Evolutionary conservation across 2,329 filamentous ascomycete species (phyloP).

Genomic region (Monosporascus sp.): DNA sequence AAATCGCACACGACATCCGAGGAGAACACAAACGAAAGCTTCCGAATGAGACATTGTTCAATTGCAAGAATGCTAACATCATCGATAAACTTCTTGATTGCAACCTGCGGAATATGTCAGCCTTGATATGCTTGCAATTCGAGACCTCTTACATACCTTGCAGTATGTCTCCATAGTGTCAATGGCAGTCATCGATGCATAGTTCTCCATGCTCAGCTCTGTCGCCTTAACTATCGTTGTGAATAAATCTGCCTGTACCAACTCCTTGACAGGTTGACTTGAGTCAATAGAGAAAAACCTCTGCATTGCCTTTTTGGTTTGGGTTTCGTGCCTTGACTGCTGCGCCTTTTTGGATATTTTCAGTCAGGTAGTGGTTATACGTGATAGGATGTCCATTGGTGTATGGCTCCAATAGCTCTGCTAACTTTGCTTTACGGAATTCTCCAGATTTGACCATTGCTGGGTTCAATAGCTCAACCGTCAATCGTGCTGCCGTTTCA

Average conservation of each 20-base stretch:
- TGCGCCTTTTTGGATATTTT: slow-evolving; percentile 28
- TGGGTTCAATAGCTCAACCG: too few species aligned
- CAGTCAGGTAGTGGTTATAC: slow-evolving; percentile 33
- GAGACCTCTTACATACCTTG: slow-evolving; percentile 9
- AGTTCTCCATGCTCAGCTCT: slow-evolving; percentile 3
- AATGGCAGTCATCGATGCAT: not conserved
- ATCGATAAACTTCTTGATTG: slow-evolving; percentile 28
- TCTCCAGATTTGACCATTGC: too few species aligned
- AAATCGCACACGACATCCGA: slow-evolving; percentile 13
- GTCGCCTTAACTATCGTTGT: too few species aligned
- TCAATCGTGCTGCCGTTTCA: too few species aligned
- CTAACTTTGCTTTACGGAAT: slow-evolving; percentile 18
- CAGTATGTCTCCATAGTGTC: slow-evolving; percentile 7
- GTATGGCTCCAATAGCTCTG: slow-evolving; percentile 23
- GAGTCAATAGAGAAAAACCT: too few species aligned
- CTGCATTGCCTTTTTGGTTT: too few species aligned
- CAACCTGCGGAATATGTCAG: too few species aligned
- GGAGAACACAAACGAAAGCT: slow-evolving; percentile 15
- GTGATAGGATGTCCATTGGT: slow-evolving; percentile 32
- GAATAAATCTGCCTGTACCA: too few species aligned
- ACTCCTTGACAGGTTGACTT: too few species aligned
- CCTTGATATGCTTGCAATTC: too few species aligned
- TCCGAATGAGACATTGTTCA: slow-evolving; percentile 25
- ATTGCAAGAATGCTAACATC: slow-evolving; percentile 27
- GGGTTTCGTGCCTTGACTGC: too few species aligned